Base-by-base conservation (phyloP, 1,139 yeast genomes). In the Taphrina sp. region DNA sequence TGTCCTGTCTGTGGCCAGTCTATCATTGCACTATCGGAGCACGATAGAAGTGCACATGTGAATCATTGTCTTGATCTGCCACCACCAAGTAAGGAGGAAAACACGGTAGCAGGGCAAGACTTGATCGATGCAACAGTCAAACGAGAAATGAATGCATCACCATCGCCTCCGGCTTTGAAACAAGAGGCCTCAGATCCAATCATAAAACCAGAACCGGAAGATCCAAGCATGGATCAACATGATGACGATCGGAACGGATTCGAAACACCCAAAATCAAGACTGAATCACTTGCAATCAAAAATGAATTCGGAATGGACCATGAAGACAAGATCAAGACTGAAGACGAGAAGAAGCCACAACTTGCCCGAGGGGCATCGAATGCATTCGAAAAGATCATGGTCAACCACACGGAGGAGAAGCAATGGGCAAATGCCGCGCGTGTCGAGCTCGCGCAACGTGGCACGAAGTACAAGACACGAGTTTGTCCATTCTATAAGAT, bases 401-500 rank as follows among this genome's bases (percentile, higher is more conserved):
- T 44, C 20, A 31, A 19, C 12, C 47, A 41, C 19, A 19, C 49
- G 14, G 58, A 54, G 24, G 58, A 54, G 34, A 54, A 46, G 42
- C 58, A 41, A 22, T 54, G 58, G 58, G 54, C 53, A 5, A 37
- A 35, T 38, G 54, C 58, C 16, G 54, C 58, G 12, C 14, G 37
- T 14, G 33, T 39, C 16, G 47, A 39, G 16, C 24, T 24, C 23
- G 29, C 35, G 17, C 49, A 54, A 34, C 47, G 58, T n/a, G 54
- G 58, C 23, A 54, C 49, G 23, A 57, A 37, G 42, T 38, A 51
- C 38, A 28, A 52, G 52, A 41, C 44, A 44, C 57, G 60, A 59
- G 59, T 57, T 46, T 59, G 60, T 33, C 76, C 76, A 3, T 70
- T 66, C 54, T 73, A 66, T 65, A 73, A 73, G 57, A 62, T 64